Percentiles rank a stretch among this genome's conserved stretches.
These are phyloP conservation scores for Penicillium ochrochloron DNA, from an alignment of 495 filamentous ascomycete species.

Conservation along the genomic window DNA sequence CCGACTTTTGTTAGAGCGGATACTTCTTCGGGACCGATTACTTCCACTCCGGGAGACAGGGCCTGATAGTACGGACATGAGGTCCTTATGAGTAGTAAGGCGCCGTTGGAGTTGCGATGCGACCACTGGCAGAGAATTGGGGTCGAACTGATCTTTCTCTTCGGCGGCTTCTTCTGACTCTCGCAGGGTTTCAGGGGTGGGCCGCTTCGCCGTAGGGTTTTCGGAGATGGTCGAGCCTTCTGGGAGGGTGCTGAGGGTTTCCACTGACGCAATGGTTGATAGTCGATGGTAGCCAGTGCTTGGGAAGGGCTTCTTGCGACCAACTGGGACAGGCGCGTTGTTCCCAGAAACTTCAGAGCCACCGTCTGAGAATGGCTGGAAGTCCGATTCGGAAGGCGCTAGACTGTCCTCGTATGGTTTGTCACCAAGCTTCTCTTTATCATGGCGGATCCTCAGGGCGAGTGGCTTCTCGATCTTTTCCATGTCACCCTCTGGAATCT, in stretches of 20 bases:
- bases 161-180: constrained; percentile 37
- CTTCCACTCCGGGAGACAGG: constrained; percentile 69
- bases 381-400: constrained; percentile 33
- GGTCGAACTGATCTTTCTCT: constrained; percentile 50
- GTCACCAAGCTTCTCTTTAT: constrained; percentile 24
- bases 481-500: constrained; percentile 18
- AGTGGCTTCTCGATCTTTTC: constrained; percentile 16
- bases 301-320: constrained; percentile 59
- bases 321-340: constrained; percentile 44
- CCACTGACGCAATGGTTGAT: constrained; percentile 73
- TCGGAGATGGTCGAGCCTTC: constrained; percentile 36
- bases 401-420: constrained; percentile 30
- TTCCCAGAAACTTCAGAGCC: constrained; percentile 46
- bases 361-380: constrained; percentile 37
- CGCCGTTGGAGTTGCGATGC: constrained; percentile 66
- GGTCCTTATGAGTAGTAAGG: constrained; percentile 88
- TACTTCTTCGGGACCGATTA: constrained; percentile 69
- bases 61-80: constrained; percentile 88
- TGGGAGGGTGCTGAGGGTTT: constrained; percentile 57
- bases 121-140: constrained; percentile 43
- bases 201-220: constrained; percentile 6
- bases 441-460: constrained; percentile 19
- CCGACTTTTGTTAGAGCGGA: constrained; percentile 71
- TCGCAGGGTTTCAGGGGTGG: constrained; percentile 11
- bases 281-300: constrained; percentile 67